phyloP scores from a whole-genome alignment of 306 rosid species.

The Lathyrus tuberosus region DNA sequence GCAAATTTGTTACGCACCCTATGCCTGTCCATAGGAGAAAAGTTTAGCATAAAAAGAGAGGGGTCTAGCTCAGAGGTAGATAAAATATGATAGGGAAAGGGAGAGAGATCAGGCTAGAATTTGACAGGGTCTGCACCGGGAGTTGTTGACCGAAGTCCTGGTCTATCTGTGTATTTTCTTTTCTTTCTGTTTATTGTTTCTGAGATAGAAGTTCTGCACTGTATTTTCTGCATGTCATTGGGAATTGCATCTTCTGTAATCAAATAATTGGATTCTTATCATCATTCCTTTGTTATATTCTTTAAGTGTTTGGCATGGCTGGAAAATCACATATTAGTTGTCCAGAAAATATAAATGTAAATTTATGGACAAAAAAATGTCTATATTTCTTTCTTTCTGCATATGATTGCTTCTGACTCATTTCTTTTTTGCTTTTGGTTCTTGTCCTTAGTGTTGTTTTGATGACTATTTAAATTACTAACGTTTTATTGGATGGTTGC shows the following conservation, averaged over 20 bases:
- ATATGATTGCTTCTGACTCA: neutral
- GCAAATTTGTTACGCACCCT: neutral
- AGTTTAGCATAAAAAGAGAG: neutral
- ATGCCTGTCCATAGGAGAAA: neutral
- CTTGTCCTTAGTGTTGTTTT: neutral
- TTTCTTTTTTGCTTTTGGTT: slow-evolving; percentile 6
- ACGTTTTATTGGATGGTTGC: slow-evolving; percentile 14
- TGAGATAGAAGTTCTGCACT: neutral
- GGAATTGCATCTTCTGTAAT: neutral
- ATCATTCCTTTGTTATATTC: neutral
- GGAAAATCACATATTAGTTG: neutral
- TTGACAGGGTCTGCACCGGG: neutral
- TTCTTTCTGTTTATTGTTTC: neutral
- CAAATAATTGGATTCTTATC: slow-evolving; percentile 4
- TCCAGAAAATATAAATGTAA: slow-evolving; percentile 21
- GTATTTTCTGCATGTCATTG: slow-evolving; percentile 9
- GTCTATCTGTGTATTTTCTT: neutral
- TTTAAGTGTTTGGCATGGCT: neutral
- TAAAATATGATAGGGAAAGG: no score
- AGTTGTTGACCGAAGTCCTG: neutral
- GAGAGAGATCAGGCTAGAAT: neutral
- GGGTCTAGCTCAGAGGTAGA: no score
- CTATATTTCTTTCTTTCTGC: neutral
- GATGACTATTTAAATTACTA: neutral
- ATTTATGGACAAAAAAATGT: neutral